phyloP scores from a whole-genome alignment of 176 grass and related monocot genomes.

The Oropetium thomaeum region DNA sequence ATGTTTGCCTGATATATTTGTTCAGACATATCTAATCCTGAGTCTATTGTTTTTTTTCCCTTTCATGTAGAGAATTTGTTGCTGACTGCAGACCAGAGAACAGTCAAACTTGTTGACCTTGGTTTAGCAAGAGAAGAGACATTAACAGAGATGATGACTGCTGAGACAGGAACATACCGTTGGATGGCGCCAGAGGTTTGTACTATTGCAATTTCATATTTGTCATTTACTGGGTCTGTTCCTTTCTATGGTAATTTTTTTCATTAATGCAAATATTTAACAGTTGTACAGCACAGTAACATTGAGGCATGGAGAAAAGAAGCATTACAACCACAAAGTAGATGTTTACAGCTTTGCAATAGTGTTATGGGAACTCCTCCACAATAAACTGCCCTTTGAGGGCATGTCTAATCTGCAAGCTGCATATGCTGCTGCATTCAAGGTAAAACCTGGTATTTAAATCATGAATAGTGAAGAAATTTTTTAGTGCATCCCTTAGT shows the following conservation, averaged over 20 bases:
- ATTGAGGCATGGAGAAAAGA: constrained; percentile 97
- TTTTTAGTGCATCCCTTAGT: neutral
- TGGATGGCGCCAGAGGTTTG: constrained; percentile 99
- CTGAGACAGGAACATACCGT: constrained; percentile 95
- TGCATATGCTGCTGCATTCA: constrained; percentile 98
- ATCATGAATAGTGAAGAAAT: neutral
- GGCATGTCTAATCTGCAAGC: constrained; percentile 99
- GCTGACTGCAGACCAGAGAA: constrained; percentile 82
- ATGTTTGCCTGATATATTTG: neutral
- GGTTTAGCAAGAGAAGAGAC: constrained; percentile 99
- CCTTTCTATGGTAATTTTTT: constrained; percentile 15
- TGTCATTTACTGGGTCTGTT: constrained; percentile 7
- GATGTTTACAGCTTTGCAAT: constrained; percentile 99
- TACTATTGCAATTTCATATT: constrained; percentile 19
- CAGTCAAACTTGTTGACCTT: constrained; percentile 96
- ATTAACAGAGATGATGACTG: constrained; percentile 99
- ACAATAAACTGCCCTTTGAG: constrained; percentile 91
- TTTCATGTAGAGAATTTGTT: constrained; percentile 72
- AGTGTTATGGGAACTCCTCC: constrained; percentile 94
- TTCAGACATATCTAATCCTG: constrained; percentile 26
- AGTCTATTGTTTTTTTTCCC: constrained; percentile 22
- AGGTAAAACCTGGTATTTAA: constrained; percentile 45
- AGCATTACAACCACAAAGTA: constrained; percentile 99
- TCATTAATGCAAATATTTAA: constrained; percentile 26
- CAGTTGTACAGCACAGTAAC: constrained; percentile 98